Evolutionary conservation across 352 stramenopile species (phyloP).

Genomic region (Peronospora belbahrii): DNA sequence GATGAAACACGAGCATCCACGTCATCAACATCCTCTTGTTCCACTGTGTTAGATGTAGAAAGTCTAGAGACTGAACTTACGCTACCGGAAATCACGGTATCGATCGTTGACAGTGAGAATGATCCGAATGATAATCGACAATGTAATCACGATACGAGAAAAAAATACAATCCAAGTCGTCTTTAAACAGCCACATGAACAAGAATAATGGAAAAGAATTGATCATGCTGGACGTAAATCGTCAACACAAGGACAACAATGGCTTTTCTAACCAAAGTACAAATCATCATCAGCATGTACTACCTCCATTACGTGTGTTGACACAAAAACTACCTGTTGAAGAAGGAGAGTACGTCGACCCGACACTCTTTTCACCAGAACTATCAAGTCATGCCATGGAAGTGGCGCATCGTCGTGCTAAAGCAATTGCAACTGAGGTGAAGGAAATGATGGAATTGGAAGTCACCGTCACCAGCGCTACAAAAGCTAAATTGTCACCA

Average conservation of each 20-base stretch:
- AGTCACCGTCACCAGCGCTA: conserved; percentile 3
- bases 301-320: conserved; percentile 39
- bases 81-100: conserved; percentile 8
- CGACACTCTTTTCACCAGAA: conserved; percentile 73
- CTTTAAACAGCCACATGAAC: not conserved
- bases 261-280: not conserved
- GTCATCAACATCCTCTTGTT: not conserved
- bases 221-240: conserved; percentile 14
- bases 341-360: conserved; percentile 69
- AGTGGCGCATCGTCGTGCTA: conserved; percentile 68
- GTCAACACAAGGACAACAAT: conserved; percentile 7
- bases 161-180: too few relatives aligned
- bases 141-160: too few relatives aligned
- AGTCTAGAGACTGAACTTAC: conserved; percentile 41
- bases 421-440: conserved; percentile 61
- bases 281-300: conserved; percentile 17
- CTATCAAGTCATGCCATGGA: conserved; percentile 78
- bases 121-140: too few relatives aligned
- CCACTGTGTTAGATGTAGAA: conserved; percentile 34
- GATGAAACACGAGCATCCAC: conserved; percentile 31
- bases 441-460: conserved; percentile 64
- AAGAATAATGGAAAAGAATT: conserved; percentile 3
- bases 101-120: conserved; percentile 5
- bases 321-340: conserved; percentile 28
- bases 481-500: conserved; percentile 43